Evolutionary conservation across 176 grass and related monocot genomes (phyloP), one percentile per base, ranked within the genome.

Genomic region (Musa beccarii): DNA sequence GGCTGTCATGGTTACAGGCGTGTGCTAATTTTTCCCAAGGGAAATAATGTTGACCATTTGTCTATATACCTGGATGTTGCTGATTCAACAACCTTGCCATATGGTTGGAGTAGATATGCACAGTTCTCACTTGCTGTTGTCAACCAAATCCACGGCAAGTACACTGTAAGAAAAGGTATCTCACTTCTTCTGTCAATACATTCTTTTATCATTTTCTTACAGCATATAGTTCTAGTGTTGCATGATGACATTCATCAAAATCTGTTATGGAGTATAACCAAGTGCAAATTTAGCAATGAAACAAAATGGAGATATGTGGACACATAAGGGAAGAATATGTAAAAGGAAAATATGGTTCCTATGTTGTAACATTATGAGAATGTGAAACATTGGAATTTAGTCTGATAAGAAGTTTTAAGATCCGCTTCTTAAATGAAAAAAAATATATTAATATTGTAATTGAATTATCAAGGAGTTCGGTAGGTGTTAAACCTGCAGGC

Each of bases 1-100:
- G 14, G 29, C 2, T 54, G 62, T 78, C 52, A 83, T 62, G 76
- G 78, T 81, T 75, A 72, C 72, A 99, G 96, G 96, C 80, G 96
- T 71, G 86, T 95, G 77, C 79, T 99, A 83, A 89, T 99, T 84
- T 99, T 99, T 77, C 96, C 96, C 17, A 88, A 92, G 68, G 96
- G 96, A 79, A 99, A 99, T 78, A 99, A 99, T 88, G 91, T 95
- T 52, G 96, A 95, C 71, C 86, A 89, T 72, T 79, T 99, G 75
- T 99, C 96, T 49, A 94, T 94, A 85, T 99, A 99, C 84, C 79
- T 99, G 86, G 96, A 99, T 84, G 91, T 99, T 53, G 96, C 96
- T 0, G 96, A 99, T 86, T 94, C 96, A 75, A 51, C 81, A 69
- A 86, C 76, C 57, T 80, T 99, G 72, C 91, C 96, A 1, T 99